These are phyloP conservation scores for Colletotrichum acutatum DNA, from an alignment of 2,329 filamentous ascomycete genomes.

Conservation along the genomic window DNA sequence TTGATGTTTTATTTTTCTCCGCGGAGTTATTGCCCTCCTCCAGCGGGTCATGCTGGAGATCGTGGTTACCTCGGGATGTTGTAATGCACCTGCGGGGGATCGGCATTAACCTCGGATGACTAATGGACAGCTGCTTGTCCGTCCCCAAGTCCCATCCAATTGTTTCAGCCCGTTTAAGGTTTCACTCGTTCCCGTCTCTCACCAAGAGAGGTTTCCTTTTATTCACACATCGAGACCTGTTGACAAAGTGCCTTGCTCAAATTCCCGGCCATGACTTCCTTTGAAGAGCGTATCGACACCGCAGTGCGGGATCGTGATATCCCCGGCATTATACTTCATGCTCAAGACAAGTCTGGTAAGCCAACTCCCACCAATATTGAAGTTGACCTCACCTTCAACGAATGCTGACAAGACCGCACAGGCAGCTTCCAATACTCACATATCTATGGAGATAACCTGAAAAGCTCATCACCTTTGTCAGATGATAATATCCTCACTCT, in stretches of 20 bases:
- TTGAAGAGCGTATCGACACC: slow-evolving; percentile 22
- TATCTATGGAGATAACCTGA: slow-evolving; percentile 8
- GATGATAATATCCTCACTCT: slow-evolving; percentile 50
- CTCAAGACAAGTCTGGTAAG: slow-evolving; percentile 30
- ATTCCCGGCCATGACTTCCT: slow-evolving; percentile 11
- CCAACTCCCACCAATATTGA: not conserved
- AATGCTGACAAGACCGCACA: not conserved
- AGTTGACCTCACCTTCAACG: not conserved
- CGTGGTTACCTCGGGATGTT: not conserved
- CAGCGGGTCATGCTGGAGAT: not conserved
- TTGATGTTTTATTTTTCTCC: not conserved
- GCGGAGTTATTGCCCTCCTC: not conserved
- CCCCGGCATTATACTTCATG: slow-evolving; percentile 29
- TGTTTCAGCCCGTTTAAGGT: not conserved
- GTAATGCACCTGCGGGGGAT: not conserved
- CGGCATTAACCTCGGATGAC: not conserved
- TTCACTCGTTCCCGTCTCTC: not conserved
- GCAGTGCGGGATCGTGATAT: slow-evolving; percentile 29
- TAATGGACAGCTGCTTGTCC: not conserved
- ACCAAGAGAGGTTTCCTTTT: not conserved
- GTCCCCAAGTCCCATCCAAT: not conserved
- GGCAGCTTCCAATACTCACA: slow-evolving; percentile 27
- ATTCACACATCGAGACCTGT: not conserved
- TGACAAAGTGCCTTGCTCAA: not conserved
- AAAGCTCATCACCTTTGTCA: slow-evolving; percentile 45